Conservation (phyloP, 2,329 filamentous ascomycete species). For the Xylaria digitata region DNA sequence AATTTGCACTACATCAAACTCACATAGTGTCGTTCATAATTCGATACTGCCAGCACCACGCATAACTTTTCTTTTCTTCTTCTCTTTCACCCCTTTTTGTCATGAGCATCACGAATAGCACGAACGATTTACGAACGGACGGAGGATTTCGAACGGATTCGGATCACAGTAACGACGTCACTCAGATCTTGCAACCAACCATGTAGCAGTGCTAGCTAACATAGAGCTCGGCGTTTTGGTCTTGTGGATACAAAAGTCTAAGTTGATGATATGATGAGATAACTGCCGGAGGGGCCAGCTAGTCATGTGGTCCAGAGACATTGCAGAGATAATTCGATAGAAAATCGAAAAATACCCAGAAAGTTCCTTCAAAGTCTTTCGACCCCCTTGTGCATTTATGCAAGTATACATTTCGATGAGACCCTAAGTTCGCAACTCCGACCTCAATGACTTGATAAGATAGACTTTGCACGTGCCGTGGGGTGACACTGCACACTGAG, state of each 20-base stretch:
- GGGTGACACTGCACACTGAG: neutral
- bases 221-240: slow-evolving; percentile 47
- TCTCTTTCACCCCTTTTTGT: slow-evolving; percentile 32
- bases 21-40: slow-evolving; percentile 13
- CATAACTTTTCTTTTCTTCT: slow-evolving; percentile 34
- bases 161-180: slow-evolving; percentile 48
- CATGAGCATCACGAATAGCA: slow-evolving; percentile 47
- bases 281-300: slow-evolving; percentile 29
- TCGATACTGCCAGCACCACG: slow-evolving; percentile 19
- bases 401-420: neutral
- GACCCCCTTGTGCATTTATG: neutral
- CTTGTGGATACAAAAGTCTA: slow-evolving; percentile 40
- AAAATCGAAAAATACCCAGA: slow-evolving; percentile 34
- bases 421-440: neutral
- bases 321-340: slow-evolving; percentile 40
- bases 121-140: slow-evolving; percentile 33
- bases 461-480: neutral
- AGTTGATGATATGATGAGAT: slow-evolving; percentile 43
- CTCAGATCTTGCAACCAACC: slow-evolving; percentile 40
- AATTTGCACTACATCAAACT: slow-evolving; percentile 27
- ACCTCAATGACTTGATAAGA: neutral
- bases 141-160: slow-evolving; percentile 35
- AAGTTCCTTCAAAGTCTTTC: slow-evolving; percentile 1
- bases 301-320: slow-evolving; percentile 26
- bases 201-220: slow-evolving; percentile 42